A percentile compares a stretch with the other conserved stretches of the same genome.
Evolutionary conservation across 805 yeast genomes (phyloP).

Genomic region (Myxozyma melibiosi): DNA sequence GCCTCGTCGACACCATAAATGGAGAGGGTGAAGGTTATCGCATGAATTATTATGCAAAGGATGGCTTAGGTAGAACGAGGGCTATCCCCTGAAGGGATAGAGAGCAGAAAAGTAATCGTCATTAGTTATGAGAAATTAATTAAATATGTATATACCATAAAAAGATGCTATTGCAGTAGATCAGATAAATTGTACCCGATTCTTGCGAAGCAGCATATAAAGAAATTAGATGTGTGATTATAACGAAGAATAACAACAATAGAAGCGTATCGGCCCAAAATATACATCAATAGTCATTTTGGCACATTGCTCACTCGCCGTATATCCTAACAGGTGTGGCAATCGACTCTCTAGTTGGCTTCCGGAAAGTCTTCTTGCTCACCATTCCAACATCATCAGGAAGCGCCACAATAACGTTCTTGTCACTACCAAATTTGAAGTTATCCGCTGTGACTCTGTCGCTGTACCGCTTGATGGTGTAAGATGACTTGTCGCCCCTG

Average conservation of each 20-base stretch:
- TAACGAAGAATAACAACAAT: neutral
- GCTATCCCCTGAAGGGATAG: neutral
- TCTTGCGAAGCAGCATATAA: too few relatives aligned
- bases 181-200: too few relatives aligned
- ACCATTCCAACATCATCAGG: conserved; percentile 74
- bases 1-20: conserved; percentile 38
- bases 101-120: too few relatives aligned
- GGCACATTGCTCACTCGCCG: conserved; percentile 18
- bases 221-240: neutral
- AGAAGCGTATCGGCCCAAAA: neutral
- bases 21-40: conserved; percentile 60
- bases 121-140: too few relatives aligned
- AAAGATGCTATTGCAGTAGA: too few relatives aligned
- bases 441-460: conserved; percentile 69
- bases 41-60: conserved; percentile 90
- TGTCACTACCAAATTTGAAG: conserved; percentile 72
- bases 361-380: conserved; percentile 58
- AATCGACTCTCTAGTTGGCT: conserved; percentile 55
- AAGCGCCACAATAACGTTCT: conserved; percentile 70
- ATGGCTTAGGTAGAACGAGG: conserved; percentile 53
- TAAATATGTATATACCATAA: too few relatives aligned
- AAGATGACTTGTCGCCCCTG: conserved; percentile 56
- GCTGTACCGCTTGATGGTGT: conserved; percentile 63
- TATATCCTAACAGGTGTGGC: conserved; percentile 40
- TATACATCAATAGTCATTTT: too few relatives aligned